These are phyloP conservation scores for Pyrenophora seminiperda DNA, from an alignment of 2,329 filamentous ascomycete species.

Conservation along the genomic window DNA sequence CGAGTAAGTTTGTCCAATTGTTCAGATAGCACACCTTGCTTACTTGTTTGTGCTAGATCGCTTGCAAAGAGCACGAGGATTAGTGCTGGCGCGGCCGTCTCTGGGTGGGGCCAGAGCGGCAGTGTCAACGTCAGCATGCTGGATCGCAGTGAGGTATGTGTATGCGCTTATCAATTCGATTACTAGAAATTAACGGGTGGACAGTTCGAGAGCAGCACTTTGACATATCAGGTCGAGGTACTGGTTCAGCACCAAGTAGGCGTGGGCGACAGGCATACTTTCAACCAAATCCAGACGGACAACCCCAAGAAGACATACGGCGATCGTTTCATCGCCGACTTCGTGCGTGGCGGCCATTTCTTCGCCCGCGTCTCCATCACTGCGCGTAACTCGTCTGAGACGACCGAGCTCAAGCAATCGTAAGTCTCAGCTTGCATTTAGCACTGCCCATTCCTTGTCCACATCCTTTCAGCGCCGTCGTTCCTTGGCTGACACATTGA, in stretches of 20 bases:
- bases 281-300: background rate
- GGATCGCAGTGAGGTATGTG: background rate
- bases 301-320: background rate
- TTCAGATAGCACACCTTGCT: background rate
- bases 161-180: background rate
- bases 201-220: background rate
- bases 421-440: background rate
- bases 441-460: background rate
- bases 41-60: background rate
- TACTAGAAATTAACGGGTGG: background rate
- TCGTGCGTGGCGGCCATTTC: background rate
- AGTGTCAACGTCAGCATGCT: background rate
- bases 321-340: background rate
- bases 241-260: slow-evolving; percentile 1
- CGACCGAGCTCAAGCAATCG: background rate
- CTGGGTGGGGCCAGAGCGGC: background rate
- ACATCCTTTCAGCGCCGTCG: background rate
- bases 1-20: background rate
- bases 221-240: background rate
- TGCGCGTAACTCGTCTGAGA: background rate
- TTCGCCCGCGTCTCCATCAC: slow-evolving; percentile 1
- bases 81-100: slow-evolving; percentile 1
- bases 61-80: slow-evolving; percentile 1
- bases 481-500: background rate
- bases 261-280: background rate